Base-by-base conservation (phyloP, 495 filamentous ascomycete species). In the Opeltia flavorubescens region DNA sequence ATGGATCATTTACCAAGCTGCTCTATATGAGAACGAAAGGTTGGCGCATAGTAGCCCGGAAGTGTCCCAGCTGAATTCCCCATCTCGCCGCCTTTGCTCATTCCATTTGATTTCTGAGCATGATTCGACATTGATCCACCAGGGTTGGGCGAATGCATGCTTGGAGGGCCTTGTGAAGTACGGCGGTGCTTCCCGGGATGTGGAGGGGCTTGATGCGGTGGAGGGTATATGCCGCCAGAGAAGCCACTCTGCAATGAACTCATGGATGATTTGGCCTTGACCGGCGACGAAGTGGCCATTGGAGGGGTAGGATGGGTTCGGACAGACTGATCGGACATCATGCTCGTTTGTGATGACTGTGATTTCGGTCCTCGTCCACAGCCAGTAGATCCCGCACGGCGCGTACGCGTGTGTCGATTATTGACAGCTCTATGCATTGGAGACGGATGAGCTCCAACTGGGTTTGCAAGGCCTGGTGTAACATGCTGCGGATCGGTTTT, bases 21-120 rank as follows among this genome's bases (percentile, higher is more conserved):
- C 66, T 94, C 84, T 63, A 89, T 86, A 68, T 96, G 91, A 62
- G 82, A 87, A 61, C 94, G 85, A 62, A 94, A 95, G 20, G 83
- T 77, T 46, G 86, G 81, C 30, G 83, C 79, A 54, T 91, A 94
- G 64, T 82, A 89, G 25, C 66, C 62, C n/a, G 68, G 59, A n/a
- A 68, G 59, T 20, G 68, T 43, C 54, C 60, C 42, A 64, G 60
- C 9, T 11, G 55, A 40, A 45, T 35, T 52, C 21, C 43, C 46
- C 42, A 44, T 38, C 18, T 57, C 55, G 35, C 43, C 43, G 18
- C 47, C 38, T 42, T 48, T 55, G 17, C 51, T 48, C 38, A 21
- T 25, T 12, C 38, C 38, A 21, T 41, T 41, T 17, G 38, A 9
- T 12, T 41, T 41, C 3, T 21, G 38, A 17, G 38, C 13, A 2